phyloP scores from a whole-genome alignment of 176 grass and related monocot genomes.

The Melocanna baccifera region DNA sequence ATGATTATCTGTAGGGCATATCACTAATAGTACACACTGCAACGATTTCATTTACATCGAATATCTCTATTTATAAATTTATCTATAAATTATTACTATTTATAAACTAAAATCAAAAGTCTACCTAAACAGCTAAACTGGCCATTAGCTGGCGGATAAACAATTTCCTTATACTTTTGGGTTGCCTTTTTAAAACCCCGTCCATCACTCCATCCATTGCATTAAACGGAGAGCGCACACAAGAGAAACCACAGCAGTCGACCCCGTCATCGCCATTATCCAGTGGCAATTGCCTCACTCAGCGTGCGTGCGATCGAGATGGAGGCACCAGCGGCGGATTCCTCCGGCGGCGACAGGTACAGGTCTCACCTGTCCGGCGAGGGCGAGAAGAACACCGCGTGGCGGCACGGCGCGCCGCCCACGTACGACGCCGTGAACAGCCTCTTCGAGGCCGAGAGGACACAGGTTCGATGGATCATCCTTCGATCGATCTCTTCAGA shows the following conservation, averaged over 20 bases:
- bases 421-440: constrained; percentile 74
- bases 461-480: not conserved
- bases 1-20: too few relatives aligned
- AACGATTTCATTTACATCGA: too few relatives aligned
- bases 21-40: too few relatives aligned
- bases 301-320: constrained; percentile 5
- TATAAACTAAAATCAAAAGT: too few relatives aligned
- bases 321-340: constrained; percentile 18
- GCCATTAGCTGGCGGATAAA: not conserved
- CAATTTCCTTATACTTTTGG: not conserved
- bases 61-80: too few relatives aligned
- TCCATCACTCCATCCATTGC: not conserved
- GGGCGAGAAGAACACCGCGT: constrained; percentile 65
- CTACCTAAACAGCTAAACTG: rapidly evolving
- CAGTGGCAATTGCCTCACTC: too few relatives aligned
- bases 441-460: constrained; percentile 84
- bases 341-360: constrained; percentile 63
- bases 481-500: not conserved
- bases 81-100: too few relatives aligned
- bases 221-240: not conserved
- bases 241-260: not conserved
- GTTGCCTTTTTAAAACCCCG: constrained; percentile 1
- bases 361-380: constrained; percentile 64
- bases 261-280: not conserved
- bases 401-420: constrained; percentile 76